phyloP scores from a whole-genome alignment of 2,329 filamentous ascomycete species.

The Fusarium aywerte region DNA sequence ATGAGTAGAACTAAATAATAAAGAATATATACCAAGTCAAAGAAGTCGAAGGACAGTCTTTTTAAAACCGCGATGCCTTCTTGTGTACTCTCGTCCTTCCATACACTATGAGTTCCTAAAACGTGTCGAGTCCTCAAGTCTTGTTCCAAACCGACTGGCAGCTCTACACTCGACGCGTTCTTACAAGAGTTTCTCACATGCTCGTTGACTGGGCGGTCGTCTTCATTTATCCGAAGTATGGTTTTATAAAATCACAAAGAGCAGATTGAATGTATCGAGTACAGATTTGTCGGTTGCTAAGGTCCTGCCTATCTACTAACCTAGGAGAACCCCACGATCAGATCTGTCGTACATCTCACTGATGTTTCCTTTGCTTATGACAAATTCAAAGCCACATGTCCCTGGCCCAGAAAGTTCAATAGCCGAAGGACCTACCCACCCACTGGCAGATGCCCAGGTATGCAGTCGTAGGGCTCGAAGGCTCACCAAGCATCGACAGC shows the following conservation, averaged over 20 bases:
- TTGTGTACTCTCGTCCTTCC: too few relatives aligned
- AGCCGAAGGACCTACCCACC: neutral
- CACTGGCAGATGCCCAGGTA: neutral
- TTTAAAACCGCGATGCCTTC: neutral
- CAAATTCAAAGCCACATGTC: neutral
- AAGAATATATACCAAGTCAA: neutral
- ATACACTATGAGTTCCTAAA: too few relatives aligned
- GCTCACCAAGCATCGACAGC: slow-evolving; percentile 19
- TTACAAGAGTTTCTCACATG: neutral
- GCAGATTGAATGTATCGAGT: neutral
- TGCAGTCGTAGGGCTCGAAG: neutral
- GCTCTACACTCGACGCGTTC: neutral
- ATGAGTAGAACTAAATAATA: slow-evolving; percentile 4
- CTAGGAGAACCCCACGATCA: slow-evolving; percentile 11
- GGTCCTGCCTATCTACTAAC: slow-evolving; percentile 16
- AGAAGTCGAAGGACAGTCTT: neutral
- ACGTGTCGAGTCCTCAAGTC: too few relatives aligned
- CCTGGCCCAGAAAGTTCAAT: neutral
- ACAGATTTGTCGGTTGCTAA: neutral
- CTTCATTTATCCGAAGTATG: neutral
- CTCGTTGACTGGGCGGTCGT: neutral
- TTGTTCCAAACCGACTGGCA: too few relatives aligned
- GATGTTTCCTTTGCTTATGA: neutral
- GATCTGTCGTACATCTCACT: neutral
- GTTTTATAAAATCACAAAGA: neutral